Base-by-base conservation (phyloP, 805 yeast genomes). In the Pichia exigua region DNA sequence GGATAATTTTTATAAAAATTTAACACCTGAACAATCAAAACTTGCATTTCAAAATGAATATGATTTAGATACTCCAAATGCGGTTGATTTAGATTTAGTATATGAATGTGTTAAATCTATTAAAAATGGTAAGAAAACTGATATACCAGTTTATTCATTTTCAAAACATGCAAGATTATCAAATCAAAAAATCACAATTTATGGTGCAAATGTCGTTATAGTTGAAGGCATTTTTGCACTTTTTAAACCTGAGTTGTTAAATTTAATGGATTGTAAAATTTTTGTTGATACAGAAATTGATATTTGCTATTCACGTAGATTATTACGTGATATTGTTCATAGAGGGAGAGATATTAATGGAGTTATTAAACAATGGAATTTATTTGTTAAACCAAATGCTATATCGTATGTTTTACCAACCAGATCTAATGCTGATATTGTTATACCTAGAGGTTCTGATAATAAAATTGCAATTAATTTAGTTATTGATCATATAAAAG, bases 241-340 rank as follows among this genome's bases (percentile, higher is more conserved):
- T 44, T 81, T 83, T 55, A 89, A 85, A 63, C 74, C 75, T 45
- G 75, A 90, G 42, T 67, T 94, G 18, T 68, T 85, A 49, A 84
- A 78, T 13, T 62, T 90, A 61, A 85, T 91, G 85, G 95, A 92
- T 61, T 73, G 89, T 53, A 92, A 87, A 66, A 79, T 92, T 20
- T 94, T 82, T 65, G 97, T 94, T 3, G 97, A 92, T 59, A 94
- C 97, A 2, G 98, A 91, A 61, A 73, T 90, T 58, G 99, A 94
- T 64, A 79, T 92, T 17, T 94, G 99, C 67, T 74, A 94, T 59
- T 91, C 96, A 5, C 75, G 99, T 61, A 74, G 99, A 60, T 71
- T 94, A 44, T 81, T 87, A 4, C 75, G 99, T 61, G 99, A 94
- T 65, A 90, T 89, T 49, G 74, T 87, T 15, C 82, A 84, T 54